Conservation (phyloP, 768 basidiomycete species). For the Daedalea quercina region DNA sequence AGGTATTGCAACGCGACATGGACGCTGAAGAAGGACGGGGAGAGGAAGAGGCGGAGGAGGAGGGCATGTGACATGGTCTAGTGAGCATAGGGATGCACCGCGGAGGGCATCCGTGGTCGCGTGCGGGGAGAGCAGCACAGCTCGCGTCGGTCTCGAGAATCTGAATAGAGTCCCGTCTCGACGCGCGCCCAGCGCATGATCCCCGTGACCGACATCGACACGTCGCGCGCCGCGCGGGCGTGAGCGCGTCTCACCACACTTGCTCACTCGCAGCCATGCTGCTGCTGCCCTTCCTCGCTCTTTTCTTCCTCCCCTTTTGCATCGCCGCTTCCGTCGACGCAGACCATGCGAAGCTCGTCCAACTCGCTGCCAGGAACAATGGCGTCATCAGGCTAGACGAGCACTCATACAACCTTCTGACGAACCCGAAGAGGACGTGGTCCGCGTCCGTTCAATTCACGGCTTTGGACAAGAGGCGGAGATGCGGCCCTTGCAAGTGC, state of each 20-base stretch:
- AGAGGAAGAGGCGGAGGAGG: conserved; percentile 87
- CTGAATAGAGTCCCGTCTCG: no score
- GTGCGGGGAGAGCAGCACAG: not conserved
- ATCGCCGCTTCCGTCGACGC: conserved; percentile 24
- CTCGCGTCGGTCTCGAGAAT: not conserved
- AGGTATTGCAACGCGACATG: conserved; percentile 91
- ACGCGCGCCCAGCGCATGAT: not conserved
- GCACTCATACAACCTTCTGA: conserved; percentile 70
- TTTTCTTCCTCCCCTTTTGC: conserved; percentile 25
- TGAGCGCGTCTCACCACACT: not conserved
- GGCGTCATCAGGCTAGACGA: conserved; percentile 82
- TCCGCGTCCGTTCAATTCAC: conserved; percentile 86
- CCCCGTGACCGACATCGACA: not conserved
- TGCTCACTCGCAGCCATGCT: conserved; percentile 17
- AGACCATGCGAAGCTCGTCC: conserved; percentile 50
- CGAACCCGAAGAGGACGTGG: conserved; percentile 74
- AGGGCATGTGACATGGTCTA: conserved; percentile 65
- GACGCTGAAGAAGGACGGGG: conserved; percentile 88
- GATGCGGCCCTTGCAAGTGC: conserved; percentile 90
- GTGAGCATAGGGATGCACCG: not conserved
- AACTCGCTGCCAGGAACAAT: conserved; percentile 63
- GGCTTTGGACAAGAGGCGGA: conserved; percentile 72
- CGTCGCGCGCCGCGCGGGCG: not conserved
- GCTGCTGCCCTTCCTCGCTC: conserved; percentile 24
- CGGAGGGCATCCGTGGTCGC: not conserved